These are phyloP conservation scores for Linnemannia schmuckeri DNA, from an alignment of 192 early-diverging fungal species.

Conservation along the genomic window DNA sequence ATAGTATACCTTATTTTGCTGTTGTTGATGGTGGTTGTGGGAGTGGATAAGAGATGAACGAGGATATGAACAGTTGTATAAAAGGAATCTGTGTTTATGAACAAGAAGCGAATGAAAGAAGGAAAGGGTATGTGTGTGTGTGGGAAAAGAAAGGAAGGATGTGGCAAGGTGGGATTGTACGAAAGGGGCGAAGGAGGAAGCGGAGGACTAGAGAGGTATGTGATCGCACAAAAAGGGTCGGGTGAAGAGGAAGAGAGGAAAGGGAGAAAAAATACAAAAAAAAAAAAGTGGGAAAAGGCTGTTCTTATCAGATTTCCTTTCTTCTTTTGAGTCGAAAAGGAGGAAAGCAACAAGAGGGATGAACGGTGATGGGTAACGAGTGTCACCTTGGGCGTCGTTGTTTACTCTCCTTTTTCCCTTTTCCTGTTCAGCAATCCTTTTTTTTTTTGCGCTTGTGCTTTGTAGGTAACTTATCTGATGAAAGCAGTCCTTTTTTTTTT, in stretches of 20 bases:
- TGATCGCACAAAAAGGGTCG: background rate
- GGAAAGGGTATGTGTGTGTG: background rate
- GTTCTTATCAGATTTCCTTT: background rate
- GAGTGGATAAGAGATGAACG: background rate
- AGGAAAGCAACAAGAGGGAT: background rate
- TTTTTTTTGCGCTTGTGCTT: background rate
- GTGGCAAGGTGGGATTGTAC: background rate
- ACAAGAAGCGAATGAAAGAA: background rate
- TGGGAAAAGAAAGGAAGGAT: background rate
- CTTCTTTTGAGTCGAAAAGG: background rate
- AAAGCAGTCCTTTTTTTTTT: background rate
- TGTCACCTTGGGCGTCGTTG: slow-evolving; percentile 1
- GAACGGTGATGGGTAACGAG: background rate
- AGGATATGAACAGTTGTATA: background rate
- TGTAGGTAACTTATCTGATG: background rate
- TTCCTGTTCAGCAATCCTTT: background rate
- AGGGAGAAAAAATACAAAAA: background rate
- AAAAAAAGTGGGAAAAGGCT: background rate
- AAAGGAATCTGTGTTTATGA: background rate
- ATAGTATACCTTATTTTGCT: background rate
- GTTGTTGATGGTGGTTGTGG: background rate
- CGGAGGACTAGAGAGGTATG: background rate
- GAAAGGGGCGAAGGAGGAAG: background rate
- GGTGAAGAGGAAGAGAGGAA: background rate
- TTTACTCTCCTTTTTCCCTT: background rate